Evolutionary conservation across 2,329 filamentous ascomycete genomes (phyloP).

Genomic region (Xylaria digitata): DNA sequence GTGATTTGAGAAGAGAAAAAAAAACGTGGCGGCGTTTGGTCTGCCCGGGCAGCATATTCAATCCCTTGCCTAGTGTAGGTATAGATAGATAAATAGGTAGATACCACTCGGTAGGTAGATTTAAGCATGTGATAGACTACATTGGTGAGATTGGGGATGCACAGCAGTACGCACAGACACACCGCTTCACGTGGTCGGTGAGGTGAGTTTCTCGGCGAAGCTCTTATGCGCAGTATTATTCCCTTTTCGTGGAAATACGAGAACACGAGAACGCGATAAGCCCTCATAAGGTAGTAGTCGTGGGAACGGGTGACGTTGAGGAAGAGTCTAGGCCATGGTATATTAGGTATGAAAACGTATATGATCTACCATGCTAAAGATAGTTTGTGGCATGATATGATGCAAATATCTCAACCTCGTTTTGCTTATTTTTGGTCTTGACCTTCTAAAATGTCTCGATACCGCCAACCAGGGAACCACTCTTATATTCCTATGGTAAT

Average conservation of each 20-base stretch:
- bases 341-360: neutral
- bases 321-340: slow-evolving; percentile 5
- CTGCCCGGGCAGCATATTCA: slow-evolving; percentile 13
- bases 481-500: neutral
- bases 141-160: slow-evolving; percentile 13
- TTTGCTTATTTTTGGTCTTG: neutral
- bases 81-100: neutral
- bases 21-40: slow-evolving; percentile 12
- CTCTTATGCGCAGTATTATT: neutral
- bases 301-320: neutral
- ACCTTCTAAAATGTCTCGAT: neutral
- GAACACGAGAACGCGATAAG: neutral
- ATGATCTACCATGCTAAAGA: neutral
- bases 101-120: neutral
- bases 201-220: slow-evolving; percentile 19
- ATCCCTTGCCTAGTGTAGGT: neutral
- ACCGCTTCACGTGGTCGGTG: slow-evolving; percentile 26
- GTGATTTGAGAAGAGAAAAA: neutral
- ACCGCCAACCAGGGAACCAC: neutral
- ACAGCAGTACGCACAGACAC: slow-evolving; percentile 1
- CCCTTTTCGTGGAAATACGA: neutral
- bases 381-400: neutral
- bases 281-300: neutral
- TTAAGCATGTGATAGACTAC: slow-evolving; percentile 19
- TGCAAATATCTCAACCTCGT: neutral